Evolutionary conservation across 2,329 filamentous ascomycete genomes (phyloP).

Genomic region (Scytalidium lignicola): DNA sequence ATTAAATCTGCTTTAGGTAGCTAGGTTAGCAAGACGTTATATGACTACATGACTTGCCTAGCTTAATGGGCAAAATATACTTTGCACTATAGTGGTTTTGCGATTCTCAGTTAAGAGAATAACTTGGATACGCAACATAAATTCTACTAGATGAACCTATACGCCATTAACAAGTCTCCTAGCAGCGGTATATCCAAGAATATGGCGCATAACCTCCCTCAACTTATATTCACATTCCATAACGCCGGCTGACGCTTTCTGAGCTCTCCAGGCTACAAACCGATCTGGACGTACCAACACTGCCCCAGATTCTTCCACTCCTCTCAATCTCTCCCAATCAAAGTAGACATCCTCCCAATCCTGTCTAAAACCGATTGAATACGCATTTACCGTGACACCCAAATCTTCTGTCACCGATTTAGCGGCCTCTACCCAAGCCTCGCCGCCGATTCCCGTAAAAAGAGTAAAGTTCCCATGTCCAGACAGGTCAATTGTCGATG

Average conservation of each 20-base stretch:
- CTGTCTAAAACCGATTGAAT: constrained; percentile 49
- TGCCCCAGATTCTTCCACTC: constrained; percentile 50
- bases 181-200: not conserved
- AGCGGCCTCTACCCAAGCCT: constrained; percentile 41
- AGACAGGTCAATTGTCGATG: constrained; percentile 54
- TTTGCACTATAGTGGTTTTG: too few relatives aligned
- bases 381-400: constrained; percentile 42
- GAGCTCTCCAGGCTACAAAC: constrained; percentile 1
- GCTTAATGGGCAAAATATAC: too few relatives aligned
- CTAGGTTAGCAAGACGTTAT: too few relatives aligned
- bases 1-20: too few relatives aligned
- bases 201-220: not conserved
- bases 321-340: constrained; percentile 48
- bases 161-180: too few relatives aligned
- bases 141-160: too few relatives aligned
- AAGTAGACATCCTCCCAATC: constrained; percentile 57
- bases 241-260: not conserved
- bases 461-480: constrained; percentile 47
- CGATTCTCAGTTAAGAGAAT: too few relatives aligned
- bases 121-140: too few relatives aligned
- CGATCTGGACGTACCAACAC: constrained; percentile 53
- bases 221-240: not conserved
- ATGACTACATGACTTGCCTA: too few relatives aligned
- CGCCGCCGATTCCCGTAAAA: constrained; percentile 48
- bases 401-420: constrained; percentile 29